Evolutionary conservation across 192 early-diverging fungal species (phyloP), one percentile per base, ranked within the genome.

Genomic region (Spinellus fusiger): DNA sequence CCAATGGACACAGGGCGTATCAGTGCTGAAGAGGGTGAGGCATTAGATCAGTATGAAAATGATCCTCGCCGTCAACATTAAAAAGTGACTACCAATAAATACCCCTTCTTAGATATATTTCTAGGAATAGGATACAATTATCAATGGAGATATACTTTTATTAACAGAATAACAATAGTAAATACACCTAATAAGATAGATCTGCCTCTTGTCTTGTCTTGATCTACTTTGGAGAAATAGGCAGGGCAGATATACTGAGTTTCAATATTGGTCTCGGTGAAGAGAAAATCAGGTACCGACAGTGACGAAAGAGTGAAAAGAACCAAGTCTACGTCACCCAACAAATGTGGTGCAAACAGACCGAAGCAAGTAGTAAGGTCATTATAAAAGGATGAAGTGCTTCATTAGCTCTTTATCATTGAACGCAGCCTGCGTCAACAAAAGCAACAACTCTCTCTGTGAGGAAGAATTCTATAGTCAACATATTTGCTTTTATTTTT

Each of bases 21-120:
- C 27, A 70, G 62, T 49, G 57, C 57, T 29, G 69, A 70, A 58
- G 69, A 70, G 56, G 69, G 69, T 10, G 62, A 65, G 18, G 69
- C 69, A 35, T 37, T 70, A n/a, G 69, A 70, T 37, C 62, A 70
- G 25, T 64, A 70, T 49, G 62, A 59, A 49, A 68, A 68, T 20
- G 61, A 62, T 62, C 61, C 61, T 22, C 49, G 61, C 23, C 25
- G 61, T 3, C 49, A 51, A 35, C 40, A 61, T 49, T 61, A 61
- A 49, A 44, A 44, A 44, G 40, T 3, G n/a, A n/a, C n/a, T n/a
- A n/a, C n/a, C n/a, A n/a, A n/a, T n/a, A n/a, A n/a, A n/a, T n/a
- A n/a, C n/a, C n/a, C n/a, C n/a, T n/a, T n/a, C n/a, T n/a, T n/a
- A n/a, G n/a, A n/a, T n/a, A n/a, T n/a, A n/a, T n/a, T n/a, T n/a